Conservation (phyloP, 352 stramenopile genomes). For the Phytophthora pisi region DNA sequence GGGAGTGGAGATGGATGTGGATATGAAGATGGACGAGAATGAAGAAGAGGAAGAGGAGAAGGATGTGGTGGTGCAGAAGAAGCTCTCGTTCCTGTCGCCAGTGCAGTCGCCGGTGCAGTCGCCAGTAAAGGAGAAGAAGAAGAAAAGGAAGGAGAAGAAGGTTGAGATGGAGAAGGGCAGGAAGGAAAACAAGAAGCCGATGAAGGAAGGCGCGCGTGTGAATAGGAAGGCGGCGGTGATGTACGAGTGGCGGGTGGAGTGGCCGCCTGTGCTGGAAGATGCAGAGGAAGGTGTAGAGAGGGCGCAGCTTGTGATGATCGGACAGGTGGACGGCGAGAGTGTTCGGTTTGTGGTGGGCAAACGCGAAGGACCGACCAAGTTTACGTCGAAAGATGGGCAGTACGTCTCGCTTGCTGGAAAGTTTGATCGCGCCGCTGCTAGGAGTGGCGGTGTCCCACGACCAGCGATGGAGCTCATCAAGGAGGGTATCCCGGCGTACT, state of each 20-base stretch:
- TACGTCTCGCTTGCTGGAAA: constrained; percentile 49
- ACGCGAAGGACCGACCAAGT: constrained; percentile 45
- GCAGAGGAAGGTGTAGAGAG: constrained; percentile 3
- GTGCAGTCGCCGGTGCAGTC: not conserved
- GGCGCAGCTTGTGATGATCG: constrained; percentile 44
- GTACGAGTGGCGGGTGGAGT: constrained; percentile 38
- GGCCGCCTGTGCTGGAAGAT: constrained; percentile 26
- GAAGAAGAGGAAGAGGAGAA: constrained; percentile 22
- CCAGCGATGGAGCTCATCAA: constrained; percentile 54
- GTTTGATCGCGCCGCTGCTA: constrained; percentile 46
- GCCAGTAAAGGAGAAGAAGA: not conserved
- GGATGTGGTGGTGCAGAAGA: constrained; percentile 47
- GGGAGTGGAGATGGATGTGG: too few relatives aligned
- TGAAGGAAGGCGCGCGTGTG: not conserved
- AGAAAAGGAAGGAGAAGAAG: not conserved
- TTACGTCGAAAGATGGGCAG: constrained; percentile 47
- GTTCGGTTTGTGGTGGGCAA: constrained; percentile 46
- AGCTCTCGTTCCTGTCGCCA: constrained; percentile 26
- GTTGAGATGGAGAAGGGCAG: not conserved
- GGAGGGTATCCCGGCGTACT: constrained; percentile 62
- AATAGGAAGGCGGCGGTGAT: constrained; percentile 26
- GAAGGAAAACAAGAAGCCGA: not conserved
- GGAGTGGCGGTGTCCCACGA: constrained; percentile 38
- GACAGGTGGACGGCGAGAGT: constrained; percentile 31
- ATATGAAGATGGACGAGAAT: not conserved